phyloP scores from a whole-genome alignment of 495 filamentous ascomycete genomes.

The Cairneyella variabilis region DNA sequence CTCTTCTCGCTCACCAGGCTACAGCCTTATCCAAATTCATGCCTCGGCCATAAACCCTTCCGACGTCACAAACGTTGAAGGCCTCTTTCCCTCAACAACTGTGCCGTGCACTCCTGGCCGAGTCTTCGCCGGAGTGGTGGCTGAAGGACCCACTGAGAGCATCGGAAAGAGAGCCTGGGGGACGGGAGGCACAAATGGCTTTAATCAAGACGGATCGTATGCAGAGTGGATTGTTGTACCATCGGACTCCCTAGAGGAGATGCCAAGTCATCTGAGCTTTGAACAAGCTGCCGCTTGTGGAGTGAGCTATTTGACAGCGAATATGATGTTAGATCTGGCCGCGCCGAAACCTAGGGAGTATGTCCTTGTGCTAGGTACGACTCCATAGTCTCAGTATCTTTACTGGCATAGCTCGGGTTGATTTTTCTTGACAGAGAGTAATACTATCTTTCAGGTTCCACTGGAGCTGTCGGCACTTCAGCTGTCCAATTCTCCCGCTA shows the following conservation, averaged over 20 bases:
- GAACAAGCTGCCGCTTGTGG: not conserved
- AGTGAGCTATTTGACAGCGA: not conserved
- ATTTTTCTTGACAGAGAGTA: no score
- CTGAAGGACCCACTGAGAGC: not conserved
- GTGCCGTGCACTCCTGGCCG: not conserved
- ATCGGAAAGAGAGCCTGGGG: not conserved
- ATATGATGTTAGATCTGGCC: not conserved
- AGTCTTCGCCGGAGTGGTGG: not conserved
- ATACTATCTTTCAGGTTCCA: no score
- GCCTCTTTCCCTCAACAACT: not conserved
- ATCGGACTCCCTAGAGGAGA: not conserved
- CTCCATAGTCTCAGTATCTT: no score
- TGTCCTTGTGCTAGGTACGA: not conserved
- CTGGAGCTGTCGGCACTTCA: not conserved
- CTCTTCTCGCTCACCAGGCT: no score
- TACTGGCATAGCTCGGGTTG: no score
- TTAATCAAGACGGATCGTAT: not conserved
- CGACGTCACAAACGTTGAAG: not conserved
- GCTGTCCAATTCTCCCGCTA: not conserved
- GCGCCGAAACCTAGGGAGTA: not conserved
- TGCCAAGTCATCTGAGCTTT: not conserved
- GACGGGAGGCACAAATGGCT: not conserved
- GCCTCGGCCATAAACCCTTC: not conserved
- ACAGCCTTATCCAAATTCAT: not conserved
- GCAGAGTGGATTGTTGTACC: not conserved